phyloP scores from a whole-genome alignment of 345 rosid species.

The Arabis alpina region DNA sequence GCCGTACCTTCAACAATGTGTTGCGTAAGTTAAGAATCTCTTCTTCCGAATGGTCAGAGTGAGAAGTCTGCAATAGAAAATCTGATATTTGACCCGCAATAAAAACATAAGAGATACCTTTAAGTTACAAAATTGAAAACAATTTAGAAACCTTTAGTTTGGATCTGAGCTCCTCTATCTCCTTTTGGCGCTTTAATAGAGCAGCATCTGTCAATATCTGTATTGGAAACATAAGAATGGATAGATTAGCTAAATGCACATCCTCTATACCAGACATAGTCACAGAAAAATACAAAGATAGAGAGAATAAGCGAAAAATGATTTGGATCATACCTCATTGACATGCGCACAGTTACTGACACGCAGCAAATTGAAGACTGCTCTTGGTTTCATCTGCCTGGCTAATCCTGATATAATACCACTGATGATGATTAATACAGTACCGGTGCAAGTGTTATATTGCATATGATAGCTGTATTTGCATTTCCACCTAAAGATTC shows the following conservation, averaged over 20 bases:
- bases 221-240: slow-evolving; percentile 27
- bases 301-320: slow-evolving; percentile 10
- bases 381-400: slow-evolving; percentile 94
- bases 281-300: slow-evolving; percentile 10
- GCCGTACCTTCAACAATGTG: slow-evolving; percentile 77
- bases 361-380: slow-evolving; percentile 94
- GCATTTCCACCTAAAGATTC: slow-evolving; percentile 99
- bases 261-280: slow-evolving; percentile 2
- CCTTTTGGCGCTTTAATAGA: slow-evolving; percentile 91
- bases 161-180: slow-evolving; percentile 95
- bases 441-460: slow-evolving; percentile 96
- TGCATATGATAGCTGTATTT: slow-evolving; percentile 97
- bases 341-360: slow-evolving; percentile 91
- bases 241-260: slow-evolving; percentile 19
- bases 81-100: slow-evolving; percentile 26
- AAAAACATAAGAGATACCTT: slow-evolving; percentile 13
- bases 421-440: slow-evolving; percentile 23
- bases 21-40: slow-evolving; percentile 92
- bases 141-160: slow-evolving; percentile 65
- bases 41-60: slow-evolving; percentile 81
- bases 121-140: slow-evolving; percentile 7
- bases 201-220: slow-evolving; percentile 97
- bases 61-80: slow-evolving; percentile 63
- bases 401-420: slow-evolving; percentile 14
- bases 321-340: slow-evolving; percentile 71